Base-by-base conservation (phyloP, 768 basidiomycete species). In the Tulasnella sp. region DNA sequence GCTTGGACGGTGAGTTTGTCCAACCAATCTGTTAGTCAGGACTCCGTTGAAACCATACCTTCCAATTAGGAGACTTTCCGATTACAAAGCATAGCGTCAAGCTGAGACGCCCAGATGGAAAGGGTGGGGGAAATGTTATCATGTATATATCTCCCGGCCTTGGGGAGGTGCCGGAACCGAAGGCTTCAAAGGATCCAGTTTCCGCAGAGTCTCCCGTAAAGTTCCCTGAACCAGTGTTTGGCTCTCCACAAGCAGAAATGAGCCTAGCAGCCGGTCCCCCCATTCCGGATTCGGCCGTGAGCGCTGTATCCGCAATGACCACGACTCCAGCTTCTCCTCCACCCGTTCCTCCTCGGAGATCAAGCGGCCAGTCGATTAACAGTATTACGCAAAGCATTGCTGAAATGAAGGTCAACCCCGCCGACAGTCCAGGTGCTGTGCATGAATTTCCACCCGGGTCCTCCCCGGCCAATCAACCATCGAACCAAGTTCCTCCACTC, bases 31-130 rank as follows among this genome's bases (percentile, higher is more conserved):
- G 48, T 22, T 16, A 6, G 16, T 22, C 18, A 6, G 12, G 31
- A 72, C 72, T 72, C 14, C 18, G n/a, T 34, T 75, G 41, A 42
- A 16, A 8, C 14, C n/a, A 76, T 3, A 20, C 40, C 75, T 42
- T 24, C 41, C 5, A 5, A n/a, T 48, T 41, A 76, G 75, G 44
- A 22, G 75, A 76, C 75, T 76, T 76, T 48, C 40, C 75, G 24
- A 48, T 76, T 31, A 76, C 75, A 12, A 76, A 76, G 44, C 44
- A 54, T 28, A 16, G 6, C n/a, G 44, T 54, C 75, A 76, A 44
- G 75, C 75, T 76, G 40, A 76, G 44, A 48, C 40, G 44, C 6
- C n/a, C 44, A 48, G 75, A 54, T 16, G 60, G 60, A 31, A 64
- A 64, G 60, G 60, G 60, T 28, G 60, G 60, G 24, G 60, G 60